Evolutionary conservation across 306 rosid species (phyloP), one percentile per base, ranked within the genome.

Genomic region (Quillaja saponaria): DNA sequence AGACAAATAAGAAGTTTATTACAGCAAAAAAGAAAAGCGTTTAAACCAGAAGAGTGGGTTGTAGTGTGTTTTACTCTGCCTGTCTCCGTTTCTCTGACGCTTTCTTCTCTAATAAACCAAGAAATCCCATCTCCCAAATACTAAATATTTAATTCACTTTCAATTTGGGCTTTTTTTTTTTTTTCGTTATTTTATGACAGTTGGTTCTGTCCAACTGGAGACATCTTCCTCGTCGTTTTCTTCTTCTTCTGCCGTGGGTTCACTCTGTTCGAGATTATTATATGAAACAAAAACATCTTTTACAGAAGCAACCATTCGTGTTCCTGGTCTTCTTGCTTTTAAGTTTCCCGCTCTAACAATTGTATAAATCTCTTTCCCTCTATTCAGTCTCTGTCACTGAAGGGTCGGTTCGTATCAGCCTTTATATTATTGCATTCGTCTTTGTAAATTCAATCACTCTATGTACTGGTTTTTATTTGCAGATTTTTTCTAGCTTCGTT

Each of bases 271-370:
- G 70, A 84, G 84, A 58, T 37, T 53, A 45, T 42, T 35, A 42
- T 48, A 73, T 45, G 62, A 66, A 75, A 45, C 48, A 47, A 18
- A 63, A 52, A 64, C 42, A 21, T 31, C 2, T 53, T 58, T 35
- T 59, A 50, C 68, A 72, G 65, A 70, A 73, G 44, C 79, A 55
- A 65, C 35, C 69, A 76, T 68, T 82, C 72, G 25, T 55, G 60
- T 72, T 75, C 56, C 51, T 49, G 61, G 69, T 55, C 62, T 63
- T 47, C 64, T 59, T 58, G 50, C 58, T 77, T 80, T 71, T 67
- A 68, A 78, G 64, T 82, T 91, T 91, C 88, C 96, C 96, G 96
- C 97, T 85, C 74, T 61, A 46, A 51, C 8, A 51, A 48, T 52
- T 62, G 63, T 61, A 81, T 67, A 76, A 81, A 85, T 7, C 49